Base-by-base conservation (phyloP, 441 rosid genomes). In the Bruguiera hainesii region DNA sequence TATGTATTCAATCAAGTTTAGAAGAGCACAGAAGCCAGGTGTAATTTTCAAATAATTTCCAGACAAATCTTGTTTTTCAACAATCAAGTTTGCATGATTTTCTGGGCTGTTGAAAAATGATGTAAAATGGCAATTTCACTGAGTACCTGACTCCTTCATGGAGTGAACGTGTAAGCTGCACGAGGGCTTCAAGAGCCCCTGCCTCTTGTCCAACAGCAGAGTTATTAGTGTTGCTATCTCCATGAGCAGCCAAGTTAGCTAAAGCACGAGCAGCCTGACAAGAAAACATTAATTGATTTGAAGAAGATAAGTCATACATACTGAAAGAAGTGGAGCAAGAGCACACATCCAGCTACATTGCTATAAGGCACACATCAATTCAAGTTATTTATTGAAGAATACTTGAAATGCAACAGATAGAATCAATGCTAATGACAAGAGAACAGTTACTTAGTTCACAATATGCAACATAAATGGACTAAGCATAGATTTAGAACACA, bases 221-320 rank as follows among this genome's bases (percentile, higher is more conserved):
- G 81, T 94, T 91, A 64, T 91, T 91, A 57, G 81, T 85, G 68
- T 94, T 94, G 79, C 94, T 94, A 76, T 89, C 99, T 74, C 99
- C 97, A 78, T 94, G 99, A 82, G 99, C 98, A 82, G 99, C 99
- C 81, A 91, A 79, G 73, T 94, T 94, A 73, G 98, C 98, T 73
- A 94, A 83, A 30, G 97, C 98, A 46, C 98, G 98, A 71, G 99
- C 98, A 85, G 99, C 98, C 99, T 94, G 77, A 23, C 62, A 57
- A 56, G 20, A 46, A 52, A 56, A 20, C 49, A 42, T 59, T n/a
- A 53, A 64, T 53, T 26, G 46, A 69, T 13, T 42, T 66, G 53
- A 42, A 49, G 37, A 15, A 56, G 8, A n/a, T 42, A 20, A 31
- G 48, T 20, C 15, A 5, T 42, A 7, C 58, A 63, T 7, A 29